These are phyloP conservation scores for Tuber calosporum DNA, from an alignment of 495 filamentous ascomycete genomes.

Conservation along the genomic window DNA sequence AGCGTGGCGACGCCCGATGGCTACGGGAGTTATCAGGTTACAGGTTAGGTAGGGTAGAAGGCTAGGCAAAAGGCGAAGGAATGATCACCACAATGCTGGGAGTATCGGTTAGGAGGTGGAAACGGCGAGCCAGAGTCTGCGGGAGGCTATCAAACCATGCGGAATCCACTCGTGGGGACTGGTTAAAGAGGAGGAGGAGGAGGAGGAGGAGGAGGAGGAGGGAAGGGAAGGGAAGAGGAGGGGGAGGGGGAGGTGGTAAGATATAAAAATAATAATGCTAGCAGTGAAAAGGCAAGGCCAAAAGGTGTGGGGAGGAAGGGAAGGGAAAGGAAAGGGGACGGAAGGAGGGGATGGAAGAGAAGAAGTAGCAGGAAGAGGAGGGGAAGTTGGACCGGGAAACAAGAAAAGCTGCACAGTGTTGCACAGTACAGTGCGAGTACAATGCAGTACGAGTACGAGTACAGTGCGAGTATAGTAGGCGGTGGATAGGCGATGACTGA, in stretches of 20 bases:
- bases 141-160: background rate
- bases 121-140: background rate
- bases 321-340: background rate
- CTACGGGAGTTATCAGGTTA: slow-evolving; percentile 23
- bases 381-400: background rate
- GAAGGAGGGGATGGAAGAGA: background rate
- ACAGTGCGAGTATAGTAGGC: too few relatives aligned
- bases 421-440: too few relatives aligned
- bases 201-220: too few relatives aligned
- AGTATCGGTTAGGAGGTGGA: background rate
- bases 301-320: background rate
- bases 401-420: background rate
- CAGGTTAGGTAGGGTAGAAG: too few relatives aligned
- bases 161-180: background rate
- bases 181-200: background rate
- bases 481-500: background rate
- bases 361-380: slow-evolving; percentile 1
- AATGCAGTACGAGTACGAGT: too few relatives aligned
- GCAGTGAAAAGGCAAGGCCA: background rate
- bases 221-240: background rate
- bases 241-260: background rate
- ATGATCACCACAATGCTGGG: background rate
- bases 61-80: background rate
- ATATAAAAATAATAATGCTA: background rate
- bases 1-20: slow-evolving; percentile 24